These are phyloP conservation scores for Przewalskia tangutica DNA, from an alignment of 257 asterid species.

Conservation along the genomic window DNA sequence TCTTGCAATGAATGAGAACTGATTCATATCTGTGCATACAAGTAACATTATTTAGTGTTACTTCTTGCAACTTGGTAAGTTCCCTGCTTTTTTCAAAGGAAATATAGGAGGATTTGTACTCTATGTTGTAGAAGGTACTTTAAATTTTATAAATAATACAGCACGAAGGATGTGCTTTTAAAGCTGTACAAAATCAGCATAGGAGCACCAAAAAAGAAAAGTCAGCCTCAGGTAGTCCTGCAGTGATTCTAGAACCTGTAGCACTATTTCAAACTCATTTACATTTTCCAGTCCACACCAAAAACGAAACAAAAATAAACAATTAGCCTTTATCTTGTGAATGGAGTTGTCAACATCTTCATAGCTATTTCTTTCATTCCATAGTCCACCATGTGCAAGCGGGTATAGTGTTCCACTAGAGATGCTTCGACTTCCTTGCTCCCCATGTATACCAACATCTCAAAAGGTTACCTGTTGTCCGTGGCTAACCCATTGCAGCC, in stretches of 20 bases:
- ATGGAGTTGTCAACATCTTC: background rate
- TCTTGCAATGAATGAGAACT: background rate
- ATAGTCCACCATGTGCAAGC: background rate
- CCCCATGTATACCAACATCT: background rate
- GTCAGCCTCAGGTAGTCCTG: background rate
- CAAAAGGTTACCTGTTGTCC: background rate
- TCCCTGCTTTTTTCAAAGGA: background rate
- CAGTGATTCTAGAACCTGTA: background rate
- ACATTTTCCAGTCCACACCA: background rate
- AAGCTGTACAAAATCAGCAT: background rate
- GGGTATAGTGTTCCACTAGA: background rate
- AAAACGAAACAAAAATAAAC: background rate
- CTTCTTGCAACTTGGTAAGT: background rate
- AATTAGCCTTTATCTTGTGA: background rate
- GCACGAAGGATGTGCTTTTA: background rate
- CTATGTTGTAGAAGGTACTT: background rate
- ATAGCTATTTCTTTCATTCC: background rate
- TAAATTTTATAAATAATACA: background rate
- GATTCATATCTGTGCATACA: background rate
- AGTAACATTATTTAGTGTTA: background rate
- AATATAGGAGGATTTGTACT: background rate
- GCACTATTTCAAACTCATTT: background rate
- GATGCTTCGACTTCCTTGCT: background rate
- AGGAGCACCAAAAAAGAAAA: background rate
- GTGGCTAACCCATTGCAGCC: background rate